These are phyloP conservation scores for Moesziomyces parantarcticus DNA, from an alignment of 1,284 basidiomycete species.

Conservation along the genomic window DNA sequence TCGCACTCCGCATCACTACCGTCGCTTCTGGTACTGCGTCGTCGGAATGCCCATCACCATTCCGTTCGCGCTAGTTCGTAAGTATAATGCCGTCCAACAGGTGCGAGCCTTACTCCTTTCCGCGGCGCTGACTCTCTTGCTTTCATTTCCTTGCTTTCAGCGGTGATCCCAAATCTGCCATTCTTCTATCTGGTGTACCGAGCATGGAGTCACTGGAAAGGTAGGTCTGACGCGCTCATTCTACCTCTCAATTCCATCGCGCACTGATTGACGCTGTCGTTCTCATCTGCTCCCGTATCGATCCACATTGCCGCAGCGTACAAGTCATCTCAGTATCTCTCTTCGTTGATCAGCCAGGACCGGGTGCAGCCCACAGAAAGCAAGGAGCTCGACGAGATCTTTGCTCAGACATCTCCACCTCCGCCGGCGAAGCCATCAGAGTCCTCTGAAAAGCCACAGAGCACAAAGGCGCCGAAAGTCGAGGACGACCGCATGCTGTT, in stretches of 20 bases:
- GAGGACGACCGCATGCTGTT: constrained; percentile 44
- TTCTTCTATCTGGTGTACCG: constrained; percentile 67
- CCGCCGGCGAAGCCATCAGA: constrained; percentile 4
- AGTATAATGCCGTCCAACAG: constrained; percentile 5
- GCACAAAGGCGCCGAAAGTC: background rate
- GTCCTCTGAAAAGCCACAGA: constrained; percentile 3
- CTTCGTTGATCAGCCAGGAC: constrained; percentile 42
- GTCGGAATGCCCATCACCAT: constrained; percentile 62
- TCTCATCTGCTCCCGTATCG: background rate
- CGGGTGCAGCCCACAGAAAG: constrained; percentile 52
- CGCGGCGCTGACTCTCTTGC: background rate
- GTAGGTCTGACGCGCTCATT: constrained; percentile 27
- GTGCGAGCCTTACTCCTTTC: background rate
- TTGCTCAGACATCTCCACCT: constrained; percentile 19
- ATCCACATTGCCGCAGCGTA: constrained; percentile 38
- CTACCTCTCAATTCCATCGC: background rate
- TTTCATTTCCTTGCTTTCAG: constrained; percentile 7
- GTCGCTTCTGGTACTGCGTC: constrained; percentile 53
- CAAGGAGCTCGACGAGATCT: constrained; percentile 51
- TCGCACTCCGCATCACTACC: constrained; percentile 58
- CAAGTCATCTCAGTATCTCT: constrained; percentile 54
- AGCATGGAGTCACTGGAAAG: constrained; percentile 63
- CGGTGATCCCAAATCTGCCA: constrained; percentile 64
- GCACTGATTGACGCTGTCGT: background rate
- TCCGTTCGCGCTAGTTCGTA: constrained; percentile 62